Percentiles rank a stretch among this genome's conserved stretches.
Evolutionary conservation across 2,329 filamentous ascomycete genomes (phyloP).

Genomic region (Penicillium griseofulvum): DNA sequence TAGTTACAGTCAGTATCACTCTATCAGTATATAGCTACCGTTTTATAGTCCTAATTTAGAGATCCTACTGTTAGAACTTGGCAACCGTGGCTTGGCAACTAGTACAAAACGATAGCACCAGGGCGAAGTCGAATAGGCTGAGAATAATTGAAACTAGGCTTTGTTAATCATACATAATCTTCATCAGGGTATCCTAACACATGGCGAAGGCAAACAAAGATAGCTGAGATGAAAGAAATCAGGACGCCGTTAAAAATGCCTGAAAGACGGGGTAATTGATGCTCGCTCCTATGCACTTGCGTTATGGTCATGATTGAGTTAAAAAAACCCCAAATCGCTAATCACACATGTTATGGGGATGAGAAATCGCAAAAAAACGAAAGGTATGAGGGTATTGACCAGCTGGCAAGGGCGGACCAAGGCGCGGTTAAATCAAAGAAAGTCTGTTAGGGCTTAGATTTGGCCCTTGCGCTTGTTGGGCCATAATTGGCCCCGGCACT

Average conservation of each 20-base stretch:
- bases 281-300: background rate
- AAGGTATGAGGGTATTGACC: background rate
- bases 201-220: background rate
- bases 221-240: background rate
- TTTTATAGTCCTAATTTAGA: background rate
- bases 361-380: background rate
- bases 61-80: background rate
- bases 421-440: background rate
- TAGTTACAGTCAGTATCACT: background rate
- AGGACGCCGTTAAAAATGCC: background rate
- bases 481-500: slow-evolving; percentile 48
- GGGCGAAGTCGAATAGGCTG: background rate
- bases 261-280: background rate
- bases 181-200: background rate
- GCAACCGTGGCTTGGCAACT: background rate
- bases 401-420: background rate
- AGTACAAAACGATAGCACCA: background rate
- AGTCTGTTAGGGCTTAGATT: slow-evolving; percentile 2
- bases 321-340: background rate
- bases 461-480: slow-evolving; percentile 38
- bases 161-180: background rate
- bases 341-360: background rate
- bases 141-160: background rate
- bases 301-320: background rate
- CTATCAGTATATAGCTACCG: background rate